A percentile compares a stretch with the other conserved stretches of the same genome.
phyloP scores from a whole-genome alignment of 2,329 filamentous ascomycete genomes.

The Monilinia fructicola region DNA sequence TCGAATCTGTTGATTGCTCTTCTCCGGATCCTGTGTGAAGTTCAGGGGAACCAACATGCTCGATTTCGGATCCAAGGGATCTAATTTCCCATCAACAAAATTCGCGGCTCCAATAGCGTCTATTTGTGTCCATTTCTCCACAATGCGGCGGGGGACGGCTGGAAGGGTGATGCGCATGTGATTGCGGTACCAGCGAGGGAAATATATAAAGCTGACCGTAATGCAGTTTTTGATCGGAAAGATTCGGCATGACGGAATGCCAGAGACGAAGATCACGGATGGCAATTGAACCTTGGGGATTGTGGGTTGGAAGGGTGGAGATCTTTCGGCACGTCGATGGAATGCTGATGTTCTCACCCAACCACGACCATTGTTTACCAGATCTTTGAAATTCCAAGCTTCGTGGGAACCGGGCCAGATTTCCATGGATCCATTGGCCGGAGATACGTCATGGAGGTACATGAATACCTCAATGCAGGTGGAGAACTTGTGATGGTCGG shows the following conservation, averaged over 20 bases:
- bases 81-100: conserved; percentile 13
- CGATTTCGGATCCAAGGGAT: background rate
- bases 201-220: conserved; percentile 48
- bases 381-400: conserved; percentile 7
- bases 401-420: conserved; percentile 52
- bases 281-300: conserved; percentile 24
- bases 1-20: background rate
- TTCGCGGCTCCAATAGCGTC: conserved; percentile 12
- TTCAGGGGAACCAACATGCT: conserved; percentile 5
- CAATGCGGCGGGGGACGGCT: background rate
- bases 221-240: conserved; percentile 49
- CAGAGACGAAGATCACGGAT: conserved; percentile 26
- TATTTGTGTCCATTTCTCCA: conserved; percentile 15
- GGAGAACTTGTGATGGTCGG: conserved; percentile 51
- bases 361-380: conserved; percentile 18
- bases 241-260: conserved; percentile 61
- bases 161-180: conserved; percentile 14
- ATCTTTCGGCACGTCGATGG: conserved; percentile 35
- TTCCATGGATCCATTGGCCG: conserved; percentile 50
- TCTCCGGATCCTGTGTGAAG: conserved; percentile 17
- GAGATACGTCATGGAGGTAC: conserved; percentile 46
- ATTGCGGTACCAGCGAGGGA: conserved; percentile 24
- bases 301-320: conserved; percentile 22
- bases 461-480: conserved; percentile 51
- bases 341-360: conserved; percentile 33